A percentile compares a stretch with the other conserved stretches of the same genome.
Evolutionary conservation across 805 yeast genomes (phyloP).

Genomic region (Teunomyces gatunensis): DNA sequence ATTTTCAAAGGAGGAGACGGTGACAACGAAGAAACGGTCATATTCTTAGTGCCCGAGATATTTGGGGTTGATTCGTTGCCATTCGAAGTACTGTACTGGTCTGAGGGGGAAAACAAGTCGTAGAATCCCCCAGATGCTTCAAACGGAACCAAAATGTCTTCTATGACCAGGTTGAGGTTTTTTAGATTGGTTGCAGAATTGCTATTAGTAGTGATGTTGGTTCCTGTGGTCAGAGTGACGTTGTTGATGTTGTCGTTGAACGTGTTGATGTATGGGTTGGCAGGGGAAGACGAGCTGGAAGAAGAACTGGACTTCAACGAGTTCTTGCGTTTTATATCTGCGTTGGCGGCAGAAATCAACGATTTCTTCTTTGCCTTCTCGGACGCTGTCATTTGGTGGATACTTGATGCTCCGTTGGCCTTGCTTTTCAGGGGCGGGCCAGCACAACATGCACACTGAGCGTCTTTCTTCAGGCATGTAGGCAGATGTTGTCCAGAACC

Average conservation of each 20-base stretch:
- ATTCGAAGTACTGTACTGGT: background rate
- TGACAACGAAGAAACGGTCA: conserved; percentile 4
- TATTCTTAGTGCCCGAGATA: conserved; percentile 1
- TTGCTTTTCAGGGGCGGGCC: conserved; percentile 1
- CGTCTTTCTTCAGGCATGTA: conserved; percentile 37
- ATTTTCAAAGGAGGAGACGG: conserved; percentile 8
- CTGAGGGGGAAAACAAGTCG: conserved; percentile 24
- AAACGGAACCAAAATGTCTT: conserved; percentile 29
- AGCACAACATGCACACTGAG: conserved; percentile 39
- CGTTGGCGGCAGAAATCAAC: conserved; percentile 13
- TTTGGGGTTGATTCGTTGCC: conserved; percentile 2
- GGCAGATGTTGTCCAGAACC: conserved; percentile 36
- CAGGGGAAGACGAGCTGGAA: conserved; percentile 3
- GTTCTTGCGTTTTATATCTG: conserved; percentile 9
- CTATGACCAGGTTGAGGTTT: conserved; percentile 21
- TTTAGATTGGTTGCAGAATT: background rate
- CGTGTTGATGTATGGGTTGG: background rate
- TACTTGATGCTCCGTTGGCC: conserved; percentile 1
- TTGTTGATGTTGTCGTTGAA: background rate
- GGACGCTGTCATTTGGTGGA: conserved; percentile 12
- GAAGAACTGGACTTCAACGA: background rate
- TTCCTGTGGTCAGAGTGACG: background rate
- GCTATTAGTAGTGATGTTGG: background rate
- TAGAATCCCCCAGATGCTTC: conserved; percentile 29
- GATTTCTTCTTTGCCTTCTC: conserved; percentile 17